phyloP scores from a whole-genome alignment of 306 rosid genomes.

The Lathyrus tuberosus region DNA sequence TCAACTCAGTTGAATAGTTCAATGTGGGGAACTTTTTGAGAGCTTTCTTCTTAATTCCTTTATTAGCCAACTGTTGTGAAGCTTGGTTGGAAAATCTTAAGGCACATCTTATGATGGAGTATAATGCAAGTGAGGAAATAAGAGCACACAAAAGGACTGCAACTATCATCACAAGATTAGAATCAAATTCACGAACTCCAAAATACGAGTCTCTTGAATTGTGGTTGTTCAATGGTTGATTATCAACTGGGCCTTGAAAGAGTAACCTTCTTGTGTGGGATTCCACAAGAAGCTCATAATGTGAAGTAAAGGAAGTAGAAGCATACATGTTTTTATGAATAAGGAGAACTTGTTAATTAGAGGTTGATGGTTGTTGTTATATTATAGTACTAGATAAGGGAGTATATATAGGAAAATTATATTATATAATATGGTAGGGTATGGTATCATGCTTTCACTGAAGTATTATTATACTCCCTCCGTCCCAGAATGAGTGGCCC shows the following conservation, averaged over 20 bases:
- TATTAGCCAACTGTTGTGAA: slow-evolving; percentile 40
- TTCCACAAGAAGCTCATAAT: slow-evolving; percentile 40
- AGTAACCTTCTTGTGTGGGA: slow-evolving; percentile 70
- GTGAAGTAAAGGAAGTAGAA: slow-evolving; percentile 45
- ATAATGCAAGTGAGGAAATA: slow-evolving; percentile 70
- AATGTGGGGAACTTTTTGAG: slow-evolving; percentile 62
- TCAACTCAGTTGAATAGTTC: slow-evolving; percentile 54
- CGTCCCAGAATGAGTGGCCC: too few species aligned
- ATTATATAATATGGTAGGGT: background rate
- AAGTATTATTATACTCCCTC: background rate
- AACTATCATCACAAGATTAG: slow-evolving; percentile 81
- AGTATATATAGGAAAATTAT: slow-evolving; percentile 10
- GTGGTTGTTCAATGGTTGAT: slow-evolving; percentile 29
- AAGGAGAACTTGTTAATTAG: background rate
- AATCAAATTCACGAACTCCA: slow-evolving; percentile 55
- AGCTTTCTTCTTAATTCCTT: slow-evolving; percentile 71
- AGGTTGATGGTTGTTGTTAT: slow-evolving; percentile 20
- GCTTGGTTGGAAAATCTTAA: slow-evolving; percentile 51
- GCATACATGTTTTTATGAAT: slow-evolving; percentile 45
- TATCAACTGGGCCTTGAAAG: slow-evolving; percentile 40
- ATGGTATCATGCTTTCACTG: background rate
- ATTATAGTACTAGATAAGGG: slow-evolving; percentile 26
- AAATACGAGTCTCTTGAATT: slow-evolving; percentile 34
- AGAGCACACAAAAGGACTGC: slow-evolving; percentile 78
- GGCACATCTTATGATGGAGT: slow-evolving; percentile 77